Evolutionary conservation across 2,329 filamentous ascomycete species (phyloP).

Genomic region (Hypoxylon sp.): DNA sequence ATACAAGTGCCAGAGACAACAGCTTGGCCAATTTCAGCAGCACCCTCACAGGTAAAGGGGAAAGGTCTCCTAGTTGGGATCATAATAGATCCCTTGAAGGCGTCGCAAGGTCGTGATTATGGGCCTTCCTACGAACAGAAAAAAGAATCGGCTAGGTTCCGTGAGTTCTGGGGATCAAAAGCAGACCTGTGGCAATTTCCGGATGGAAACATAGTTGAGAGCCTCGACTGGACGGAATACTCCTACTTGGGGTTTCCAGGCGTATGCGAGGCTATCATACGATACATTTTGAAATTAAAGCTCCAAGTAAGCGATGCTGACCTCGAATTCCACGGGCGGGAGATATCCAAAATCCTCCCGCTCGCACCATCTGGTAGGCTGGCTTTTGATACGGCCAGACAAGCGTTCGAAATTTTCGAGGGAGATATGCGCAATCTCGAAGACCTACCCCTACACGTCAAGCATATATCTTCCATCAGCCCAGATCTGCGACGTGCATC

Average conservation of each 20-base stretch:
- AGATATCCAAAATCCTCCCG: constrained; percentile 62
- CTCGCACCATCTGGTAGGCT: constrained; percentile 62
- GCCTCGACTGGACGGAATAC: constrained; percentile 82
- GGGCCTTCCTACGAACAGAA: constrained; percentile 89
- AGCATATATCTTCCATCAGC: constrained; percentile 80
- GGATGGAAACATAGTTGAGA: constrained; percentile 93
- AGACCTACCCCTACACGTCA: constrained; percentile 86
- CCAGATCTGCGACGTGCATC: constrained; percentile 81
- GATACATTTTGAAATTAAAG: constrained; percentile 77
- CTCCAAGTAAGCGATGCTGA: constrained; percentile 69
- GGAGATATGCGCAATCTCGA: constrained; percentile 81
- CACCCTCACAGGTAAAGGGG: constrained; percentile 48
- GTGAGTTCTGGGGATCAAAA: constrained; percentile 94
- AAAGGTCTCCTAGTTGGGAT: constrained; percentile 72
- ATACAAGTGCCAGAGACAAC: constrained; percentile 58
- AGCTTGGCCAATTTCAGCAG: constrained; percentile 62
- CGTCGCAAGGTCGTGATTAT: constrained; percentile 83
- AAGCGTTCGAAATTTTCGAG: constrained; percentile 79
- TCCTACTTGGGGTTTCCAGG: constrained; percentile 63
- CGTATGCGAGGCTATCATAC: constrained; percentile 83
- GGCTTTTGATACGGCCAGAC: constrained; percentile 75
- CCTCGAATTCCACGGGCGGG: constrained; percentile 63
- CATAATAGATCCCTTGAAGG: constrained; percentile 77
- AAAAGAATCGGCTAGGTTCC: constrained; percentile 82
- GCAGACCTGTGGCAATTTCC: constrained; percentile 94